Evolutionary conservation across 2,329 filamentous ascomycete species (phyloP), one percentile per base, ranked within the genome.

Genomic region (Dothidotthia symphoricarpi): DNA sequence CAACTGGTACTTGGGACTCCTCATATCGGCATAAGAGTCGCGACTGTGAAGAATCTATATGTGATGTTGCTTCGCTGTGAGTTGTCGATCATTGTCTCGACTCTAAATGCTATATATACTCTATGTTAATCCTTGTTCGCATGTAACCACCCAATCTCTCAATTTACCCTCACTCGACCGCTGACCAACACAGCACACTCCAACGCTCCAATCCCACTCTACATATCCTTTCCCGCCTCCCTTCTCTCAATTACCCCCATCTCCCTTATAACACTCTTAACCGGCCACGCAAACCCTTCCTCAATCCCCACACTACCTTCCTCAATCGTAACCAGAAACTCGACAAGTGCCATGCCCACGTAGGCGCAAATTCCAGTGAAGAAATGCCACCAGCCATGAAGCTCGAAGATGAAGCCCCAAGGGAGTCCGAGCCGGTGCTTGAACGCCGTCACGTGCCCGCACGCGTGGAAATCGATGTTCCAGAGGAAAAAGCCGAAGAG

Each of bases 321-420:
- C 14, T 59, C 50, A 6, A 61, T 48, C 0, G 63, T 64, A 17
- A 63, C 60, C 6, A 68, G 51, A 28, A 66, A 64, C 48, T 67
- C 64, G 1, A 61, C 59, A 2, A 67, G 38, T 22, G 63, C 62
- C 61, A 68, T 68, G 13, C 64, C 64, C 2, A 59, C 54, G 16
- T 69, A 70, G 4, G 78, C 77, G 1, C 76, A 73, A 14, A 78
- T 64, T 0, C 76, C 80, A 0, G 79, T 83, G 16, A 81, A 62
- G 12, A 82, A 61, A 49, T 83, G 80, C 80, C 80, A 83, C 80
- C 78, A 82, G 1, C 78, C 80, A 51, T 82, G 80, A 11, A 82
- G 53, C 61, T 82, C 80, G 4, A 82, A 55, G 0, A 77, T 24
- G 58, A 76, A 79, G 2, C 72, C 75, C 71, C 69, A 77, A 0